Evolutionary conservation across 2,329 filamentous ascomycete species (phyloP).

Genomic region (Sporothrix luriei): DNA sequence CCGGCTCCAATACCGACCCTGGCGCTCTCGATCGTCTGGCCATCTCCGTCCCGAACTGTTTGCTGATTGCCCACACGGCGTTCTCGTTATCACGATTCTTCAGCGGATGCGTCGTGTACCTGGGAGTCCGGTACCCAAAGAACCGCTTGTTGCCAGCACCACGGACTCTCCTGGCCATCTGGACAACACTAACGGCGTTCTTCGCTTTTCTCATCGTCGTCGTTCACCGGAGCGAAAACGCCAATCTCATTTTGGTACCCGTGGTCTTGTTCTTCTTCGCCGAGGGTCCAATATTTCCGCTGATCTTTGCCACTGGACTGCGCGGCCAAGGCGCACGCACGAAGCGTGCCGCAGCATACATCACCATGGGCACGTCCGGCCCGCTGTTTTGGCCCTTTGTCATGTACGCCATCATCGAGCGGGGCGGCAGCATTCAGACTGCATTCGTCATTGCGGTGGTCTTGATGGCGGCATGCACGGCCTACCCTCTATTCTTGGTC

Average conservation of each 20-base stretch:
- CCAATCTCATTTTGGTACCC: slow-evolving; percentile 60
- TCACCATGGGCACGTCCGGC: slow-evolving; percentile 74
- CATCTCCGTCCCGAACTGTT: slow-evolving; percentile 63
- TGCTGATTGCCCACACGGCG: slow-evolving; percentile 70
- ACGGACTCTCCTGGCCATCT: slow-evolving; percentile 67
- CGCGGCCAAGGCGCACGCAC: slow-evolving; percentile 78
- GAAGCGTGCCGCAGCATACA: slow-evolving; percentile 74
- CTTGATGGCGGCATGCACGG: slow-evolving; percentile 51
- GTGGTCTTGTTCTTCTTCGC: slow-evolving; percentile 75
- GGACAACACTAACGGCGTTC: slow-evolving; percentile 63
- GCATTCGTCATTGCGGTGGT: slow-evolving; percentile 66
- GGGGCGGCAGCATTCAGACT: slow-evolving; percentile 62
- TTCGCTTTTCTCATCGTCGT: slow-evolving; percentile 54
- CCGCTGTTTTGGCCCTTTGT: slow-evolving; percentile 75
- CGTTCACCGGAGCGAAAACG: slow-evolving; percentile 47
- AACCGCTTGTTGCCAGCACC: slow-evolving; percentile 61
- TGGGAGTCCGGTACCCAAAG: slow-evolving; percentile 49
- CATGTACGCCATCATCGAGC: slow-evolving; percentile 66
- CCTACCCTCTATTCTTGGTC: slow-evolving; percentile 56
- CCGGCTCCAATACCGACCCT: slow-evolving; percentile 35
- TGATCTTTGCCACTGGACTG: slow-evolving; percentile 77
- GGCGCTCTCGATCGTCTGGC: slow-evolving; percentile 51
- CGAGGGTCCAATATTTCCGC: slow-evolving; percentile 80
- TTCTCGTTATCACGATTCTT: slow-evolving; percentile 76
- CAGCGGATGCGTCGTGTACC: slow-evolving; percentile 65